Conservation (phyloP, 768 basidiomycete genomes). For the Trametes coccinea region DNA sequence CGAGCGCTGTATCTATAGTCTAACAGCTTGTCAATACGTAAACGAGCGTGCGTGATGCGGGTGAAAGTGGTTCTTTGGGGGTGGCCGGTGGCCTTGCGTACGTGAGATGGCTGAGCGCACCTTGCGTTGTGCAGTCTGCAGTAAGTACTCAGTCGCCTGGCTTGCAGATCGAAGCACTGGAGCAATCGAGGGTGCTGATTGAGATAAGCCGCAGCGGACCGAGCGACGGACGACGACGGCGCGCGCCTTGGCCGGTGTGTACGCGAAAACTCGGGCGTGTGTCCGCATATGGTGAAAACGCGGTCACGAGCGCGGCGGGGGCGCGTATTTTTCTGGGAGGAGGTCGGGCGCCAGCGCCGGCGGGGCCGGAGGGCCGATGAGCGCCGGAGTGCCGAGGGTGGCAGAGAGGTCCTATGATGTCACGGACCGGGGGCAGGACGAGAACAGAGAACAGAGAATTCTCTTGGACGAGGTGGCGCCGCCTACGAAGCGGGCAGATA, state of each 20-base stretch:
- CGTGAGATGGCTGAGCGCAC: not conserved
- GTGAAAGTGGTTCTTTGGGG: conserved; percentile 5
- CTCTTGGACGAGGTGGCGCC: conserved; percentile 13
- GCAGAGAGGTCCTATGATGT: conserved; percentile 19
- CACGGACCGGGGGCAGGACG: conserved; percentile 16
- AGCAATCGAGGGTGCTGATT: conserved; percentile 18
- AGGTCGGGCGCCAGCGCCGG: conserved; percentile 3
- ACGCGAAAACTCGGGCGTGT: not conserved
- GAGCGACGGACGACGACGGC: conserved; percentile 5
- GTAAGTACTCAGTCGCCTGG: no score
- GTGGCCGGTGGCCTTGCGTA: not conserved
- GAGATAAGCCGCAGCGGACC: conserved; percentile 1
- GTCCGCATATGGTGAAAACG: conserved; percentile 6
- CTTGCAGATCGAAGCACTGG: not conserved
- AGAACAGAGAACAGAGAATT: not conserved
- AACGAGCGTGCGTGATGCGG: not conserved
- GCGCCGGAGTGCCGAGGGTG: conserved; percentile 6
- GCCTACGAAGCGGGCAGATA: conserved; percentile 17
- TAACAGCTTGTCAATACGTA: not conserved
- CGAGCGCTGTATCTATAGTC: conserved; percentile 5
- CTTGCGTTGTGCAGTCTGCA: not conserved
- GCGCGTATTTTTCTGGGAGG: not conserved
- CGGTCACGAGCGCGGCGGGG: conserved; percentile 18
- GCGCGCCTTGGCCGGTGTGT: not conserved
- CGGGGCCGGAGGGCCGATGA: conserved; percentile 5